phyloP scores from a whole-genome alignment of 345 rosid genomes.

The Linum trigynum region DNA sequence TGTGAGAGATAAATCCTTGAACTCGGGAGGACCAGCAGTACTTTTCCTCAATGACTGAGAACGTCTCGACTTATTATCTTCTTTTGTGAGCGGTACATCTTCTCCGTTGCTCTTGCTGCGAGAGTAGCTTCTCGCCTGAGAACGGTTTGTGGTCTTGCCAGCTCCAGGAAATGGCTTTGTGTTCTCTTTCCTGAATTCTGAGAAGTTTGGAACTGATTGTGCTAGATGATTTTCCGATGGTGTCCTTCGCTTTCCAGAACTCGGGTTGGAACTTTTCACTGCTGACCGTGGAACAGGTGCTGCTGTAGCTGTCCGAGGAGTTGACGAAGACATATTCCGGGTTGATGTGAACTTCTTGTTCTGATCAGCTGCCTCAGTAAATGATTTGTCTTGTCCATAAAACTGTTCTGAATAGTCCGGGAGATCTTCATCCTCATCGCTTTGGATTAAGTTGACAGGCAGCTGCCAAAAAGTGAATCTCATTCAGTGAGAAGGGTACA shows the following conservation, averaged over 20 bases:
- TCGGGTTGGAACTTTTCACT: constrained; percentile 42
- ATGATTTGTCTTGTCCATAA: background rate
- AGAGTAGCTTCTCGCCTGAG: constrained; percentile 44
- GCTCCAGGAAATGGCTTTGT: constrained; percentile 55
- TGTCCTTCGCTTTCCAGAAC: constrained; percentile 51
- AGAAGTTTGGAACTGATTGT: constrained; percentile 78
- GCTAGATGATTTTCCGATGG: constrained; percentile 70
- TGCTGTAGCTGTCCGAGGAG: constrained; percentile 44
- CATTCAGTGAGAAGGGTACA: background rate
- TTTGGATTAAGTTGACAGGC: background rate
- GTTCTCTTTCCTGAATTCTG: constrained; percentile 85
- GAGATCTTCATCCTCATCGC: background rate
- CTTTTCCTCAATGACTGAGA: constrained; percentile 49
- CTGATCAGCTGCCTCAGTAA: constrained; percentile 40
- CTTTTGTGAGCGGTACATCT: constrained; percentile 47
- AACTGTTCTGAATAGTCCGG: background rate
- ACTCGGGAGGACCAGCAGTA: constrained; percentile 49
- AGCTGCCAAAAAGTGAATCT: background rate
- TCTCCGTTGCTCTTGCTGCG: constrained; percentile 59
- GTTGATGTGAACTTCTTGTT: constrained; percentile 30
- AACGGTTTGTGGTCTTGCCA: constrained; percentile 44
- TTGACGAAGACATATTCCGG: constrained; percentile 44
- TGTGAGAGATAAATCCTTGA: constrained; percentile 34
- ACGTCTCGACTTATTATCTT: constrained; percentile 50
- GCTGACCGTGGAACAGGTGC: constrained; percentile 49